phyloP scores from a whole-genome alignment of 768 basidiomycete genomes.

The Boletus reticuloceps region DNA sequence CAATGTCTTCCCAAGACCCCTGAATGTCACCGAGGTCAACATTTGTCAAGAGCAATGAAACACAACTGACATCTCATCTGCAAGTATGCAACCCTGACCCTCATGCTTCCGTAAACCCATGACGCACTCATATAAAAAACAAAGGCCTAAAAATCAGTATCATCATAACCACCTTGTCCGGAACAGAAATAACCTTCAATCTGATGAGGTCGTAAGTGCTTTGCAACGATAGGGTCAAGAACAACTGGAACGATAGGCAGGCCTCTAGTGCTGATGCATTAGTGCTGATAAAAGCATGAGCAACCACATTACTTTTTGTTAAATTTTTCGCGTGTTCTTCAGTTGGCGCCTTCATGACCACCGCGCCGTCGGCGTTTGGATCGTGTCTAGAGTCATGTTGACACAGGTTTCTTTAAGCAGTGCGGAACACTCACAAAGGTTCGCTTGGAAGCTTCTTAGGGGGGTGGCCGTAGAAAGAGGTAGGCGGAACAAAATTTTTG shows the following conservation, averaged over 20 bases:
- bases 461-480: conserved; percentile 59
- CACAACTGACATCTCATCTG: conserved; percentile 82
- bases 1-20: conserved; percentile 97
- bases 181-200: conserved; percentile 59
- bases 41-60: conserved; percentile 2
- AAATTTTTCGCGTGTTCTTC: conserved; percentile 60
- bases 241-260: conserved; percentile 76
- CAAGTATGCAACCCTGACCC: conserved; percentile 91
- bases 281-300: conserved; percentile 1
- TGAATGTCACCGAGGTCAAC: conserved; percentile 28
- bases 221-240: conserved; percentile 79
- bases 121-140: conserved; percentile 93
- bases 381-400: conserved; percentile 54
- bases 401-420: not conserved
- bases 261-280: conserved; percentile 40
- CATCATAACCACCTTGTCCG: not conserved
- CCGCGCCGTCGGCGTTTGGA: conserved; percentile 68
- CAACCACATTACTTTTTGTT: conserved; percentile 60
- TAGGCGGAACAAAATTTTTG: conserved; percentile 46
- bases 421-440: conserved; percentile 17
- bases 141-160: conserved; percentile 49
- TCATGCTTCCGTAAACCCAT: conserved; percentile 93
- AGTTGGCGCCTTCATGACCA: conserved; percentile 83
- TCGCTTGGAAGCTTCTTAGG: conserved; percentile 28
- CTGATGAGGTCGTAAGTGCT: conserved; percentile 84